Evolutionary conservation across 2,329 filamentous ascomycete genomes (phyloP).

Genomic region (Raffaelea albimanens): DNA sequence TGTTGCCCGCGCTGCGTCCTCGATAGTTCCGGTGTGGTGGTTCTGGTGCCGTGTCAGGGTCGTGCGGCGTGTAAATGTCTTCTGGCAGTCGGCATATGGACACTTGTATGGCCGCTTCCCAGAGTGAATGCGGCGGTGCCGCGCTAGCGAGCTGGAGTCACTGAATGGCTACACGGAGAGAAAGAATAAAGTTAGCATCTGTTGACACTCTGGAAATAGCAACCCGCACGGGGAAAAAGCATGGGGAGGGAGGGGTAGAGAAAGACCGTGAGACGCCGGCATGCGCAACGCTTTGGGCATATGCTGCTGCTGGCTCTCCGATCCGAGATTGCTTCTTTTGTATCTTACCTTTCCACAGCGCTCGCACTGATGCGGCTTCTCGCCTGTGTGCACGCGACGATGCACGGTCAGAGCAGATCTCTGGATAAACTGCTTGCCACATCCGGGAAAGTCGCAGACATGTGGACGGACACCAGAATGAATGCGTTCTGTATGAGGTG

Average conservation of each 20-base stretch:
- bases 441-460: slow-evolving; percentile 79
- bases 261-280: no score
- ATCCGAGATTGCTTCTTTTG: not conserved
- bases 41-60: slow-evolving; percentile 94
- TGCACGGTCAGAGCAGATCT: slow-evolving; percentile 92
- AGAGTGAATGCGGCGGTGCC: slow-evolving; percentile 89
- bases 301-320: not conserved
- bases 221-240: no score
- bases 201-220: no score
- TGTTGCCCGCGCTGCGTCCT: slow-evolving; percentile 83
- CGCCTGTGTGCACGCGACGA: slow-evolving; percentile 88
- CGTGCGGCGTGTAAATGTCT: slow-evolving; percentile 93
- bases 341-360: slow-evolving; percentile 79
- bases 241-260: no score
- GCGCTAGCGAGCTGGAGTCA: slow-evolving; percentile 86
- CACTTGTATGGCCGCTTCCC: slow-evolving; percentile 96
- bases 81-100: slow-evolving; percentile 93
- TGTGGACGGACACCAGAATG: slow-evolving; percentile 88
- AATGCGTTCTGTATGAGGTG: slow-evolving; percentile 63
- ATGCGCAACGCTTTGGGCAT: slow-evolving; percentile 8
- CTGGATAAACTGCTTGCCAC: slow-evolving; percentile 96
- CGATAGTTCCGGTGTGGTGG: slow-evolving; percentile 88
- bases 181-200: no score
- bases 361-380: slow-evolving; percentile 98
- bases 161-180: slow-evolving; percentile 65